Evolutionary conservation across 2,329 filamentous ascomycete genomes (phyloP).

Genomic region (Stachybotrys echinatus): DNA sequence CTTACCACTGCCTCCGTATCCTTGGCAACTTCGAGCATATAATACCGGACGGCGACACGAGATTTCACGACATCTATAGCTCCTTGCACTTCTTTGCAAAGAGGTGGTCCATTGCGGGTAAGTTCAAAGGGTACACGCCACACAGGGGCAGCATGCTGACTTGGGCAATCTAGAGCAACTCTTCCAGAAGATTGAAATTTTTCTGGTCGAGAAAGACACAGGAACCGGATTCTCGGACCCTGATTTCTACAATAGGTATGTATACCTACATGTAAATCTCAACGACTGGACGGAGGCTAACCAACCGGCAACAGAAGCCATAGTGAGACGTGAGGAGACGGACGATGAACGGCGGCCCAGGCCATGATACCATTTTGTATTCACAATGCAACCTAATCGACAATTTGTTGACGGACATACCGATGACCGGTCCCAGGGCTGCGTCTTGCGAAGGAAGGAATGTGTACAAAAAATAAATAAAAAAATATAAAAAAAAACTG

Average conservation of each 20-base stretch:
- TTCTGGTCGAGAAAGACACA: constrained; percentile 17
- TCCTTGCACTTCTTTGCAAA: constrained; percentile 27
- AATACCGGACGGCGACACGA: constrained; percentile 22
- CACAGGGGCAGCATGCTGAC: constrained; percentile 7
- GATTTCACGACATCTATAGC: constrained; percentile 26
- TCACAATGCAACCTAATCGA: background rate
- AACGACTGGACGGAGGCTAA: background rate
- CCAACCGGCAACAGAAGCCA: background rate
- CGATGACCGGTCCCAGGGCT: no score
- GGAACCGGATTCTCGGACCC: constrained; percentile 2
- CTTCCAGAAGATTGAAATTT: constrained; percentile 19
- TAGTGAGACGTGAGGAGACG: background rate
- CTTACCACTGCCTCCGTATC: constrained; percentile 26
- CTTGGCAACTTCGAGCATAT: constrained; percentile 25
- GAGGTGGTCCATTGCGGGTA: constrained; percentile 27
- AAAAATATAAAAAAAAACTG: no score
- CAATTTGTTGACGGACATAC: no score
- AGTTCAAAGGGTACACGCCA: constrained; percentile 7
- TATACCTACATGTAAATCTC: background rate
- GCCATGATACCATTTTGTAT: background rate
- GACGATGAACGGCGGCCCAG: background rate
- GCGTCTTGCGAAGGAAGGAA: no score
- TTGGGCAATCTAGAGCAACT: constrained; percentile 14
- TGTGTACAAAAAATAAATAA: no score
- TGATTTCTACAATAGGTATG: background rate